Evolutionary conservation across 495 filamentous ascomycete species (phyloP).

Genomic region (Hypoxylon cercidicola): DNA sequence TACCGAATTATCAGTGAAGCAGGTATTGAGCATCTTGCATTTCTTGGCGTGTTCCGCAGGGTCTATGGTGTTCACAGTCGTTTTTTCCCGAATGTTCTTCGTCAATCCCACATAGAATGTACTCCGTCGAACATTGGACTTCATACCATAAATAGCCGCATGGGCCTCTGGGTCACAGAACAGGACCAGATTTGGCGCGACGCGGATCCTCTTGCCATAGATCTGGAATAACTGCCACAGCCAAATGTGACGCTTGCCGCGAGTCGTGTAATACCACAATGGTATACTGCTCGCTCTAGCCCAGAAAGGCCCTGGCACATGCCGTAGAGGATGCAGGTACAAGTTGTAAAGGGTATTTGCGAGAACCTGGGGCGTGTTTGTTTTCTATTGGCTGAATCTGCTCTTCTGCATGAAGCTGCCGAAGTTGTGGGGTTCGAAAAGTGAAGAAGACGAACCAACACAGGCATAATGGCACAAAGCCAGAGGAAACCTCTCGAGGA

Average conservation of each 20-base stretch:
- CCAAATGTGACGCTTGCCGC: constrained; percentile 41
- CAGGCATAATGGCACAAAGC: no score
- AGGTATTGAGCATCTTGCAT: constrained; percentile 40
- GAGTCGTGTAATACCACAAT: constrained; percentile 36
- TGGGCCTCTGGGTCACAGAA: constrained; percentile 43
- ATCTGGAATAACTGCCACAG: constrained; percentile 37
- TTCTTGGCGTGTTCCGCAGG: constrained; percentile 41
- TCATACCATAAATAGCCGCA: constrained; percentile 43
- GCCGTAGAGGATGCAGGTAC: constrained; percentile 38
- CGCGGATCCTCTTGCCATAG: constrained; percentile 45
- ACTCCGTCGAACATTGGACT: constrained; percentile 43
- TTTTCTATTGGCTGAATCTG: no score
- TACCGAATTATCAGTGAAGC: constrained; percentile 42
- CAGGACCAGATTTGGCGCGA: constrained; percentile 42
- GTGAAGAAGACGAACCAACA: no score
- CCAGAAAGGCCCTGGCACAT: constrained; percentile 37
- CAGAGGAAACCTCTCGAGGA: no score
- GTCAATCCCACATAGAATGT: constrained; percentile 39
- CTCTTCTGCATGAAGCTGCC: no score
- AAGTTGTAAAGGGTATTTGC: constrained; percentile 25
- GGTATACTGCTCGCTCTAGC: constrained; percentile 25
- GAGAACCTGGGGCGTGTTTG: no score
- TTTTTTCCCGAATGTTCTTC: constrained; percentile 26
- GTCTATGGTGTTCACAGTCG: constrained; percentile 39
- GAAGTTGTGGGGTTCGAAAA: no score